Evolutionary conservation across 345 rosid genomes (phyloP).

Genomic region (Syzygium aromaticum): DNA sequence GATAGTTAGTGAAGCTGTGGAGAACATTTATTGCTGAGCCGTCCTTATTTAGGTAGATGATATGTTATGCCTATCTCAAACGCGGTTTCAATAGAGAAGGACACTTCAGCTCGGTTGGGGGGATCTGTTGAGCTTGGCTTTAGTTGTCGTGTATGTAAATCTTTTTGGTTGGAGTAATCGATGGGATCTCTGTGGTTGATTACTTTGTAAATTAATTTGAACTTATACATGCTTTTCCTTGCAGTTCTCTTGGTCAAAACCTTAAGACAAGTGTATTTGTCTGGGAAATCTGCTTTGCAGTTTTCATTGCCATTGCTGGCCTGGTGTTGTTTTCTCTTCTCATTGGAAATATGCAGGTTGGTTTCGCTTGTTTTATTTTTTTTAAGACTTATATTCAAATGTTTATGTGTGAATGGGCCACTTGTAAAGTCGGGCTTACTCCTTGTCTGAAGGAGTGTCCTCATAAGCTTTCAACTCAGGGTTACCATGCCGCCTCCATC

Average conservation of each 20-base stretch:
- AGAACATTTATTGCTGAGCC: background rate
- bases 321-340: constrained; percentile 36
- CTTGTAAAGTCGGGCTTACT: background rate
- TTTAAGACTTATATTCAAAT: background rate
- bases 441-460: background rate
- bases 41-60: background rate
- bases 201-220: background rate
- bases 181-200: background rate
- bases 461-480: background rate
- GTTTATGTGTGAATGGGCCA: background rate
- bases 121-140: background rate
- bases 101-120: background rate
- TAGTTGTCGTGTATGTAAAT: background rate
- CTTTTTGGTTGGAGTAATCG: background rate
- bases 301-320: constrained; percentile 31
- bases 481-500: background rate
- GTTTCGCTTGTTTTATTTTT: background rate
- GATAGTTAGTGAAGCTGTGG: background rate
- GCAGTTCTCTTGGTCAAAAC: constrained; percentile 47
- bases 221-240: background rate
- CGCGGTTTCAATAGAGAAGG: background rate
- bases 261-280: constrained; percentile 33
- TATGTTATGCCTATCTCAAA: background rate
- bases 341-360: constrained; percentile 49
- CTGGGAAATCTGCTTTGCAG: constrained; percentile 45